A percentile compares a stretch with the other conserved stretches of the same genome.
Conservation (phyloP, 1,284 basidiomycete genomes). For the Puccinia horiana region DNA sequence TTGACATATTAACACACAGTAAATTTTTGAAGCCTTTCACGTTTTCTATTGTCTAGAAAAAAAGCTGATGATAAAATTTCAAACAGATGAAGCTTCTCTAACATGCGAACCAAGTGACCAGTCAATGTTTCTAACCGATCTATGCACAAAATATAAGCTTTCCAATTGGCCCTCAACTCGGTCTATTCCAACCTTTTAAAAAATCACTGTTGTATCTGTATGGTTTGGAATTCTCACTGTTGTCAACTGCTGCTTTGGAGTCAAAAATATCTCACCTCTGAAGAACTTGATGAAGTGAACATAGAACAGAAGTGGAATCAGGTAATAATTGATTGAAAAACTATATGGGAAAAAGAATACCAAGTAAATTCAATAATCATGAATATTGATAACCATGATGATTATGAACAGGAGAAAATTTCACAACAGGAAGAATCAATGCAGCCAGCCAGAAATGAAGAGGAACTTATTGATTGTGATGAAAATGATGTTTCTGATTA, state of each 20-base stretch:
- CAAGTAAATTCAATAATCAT: background rate
- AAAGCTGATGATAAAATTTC: background rate
- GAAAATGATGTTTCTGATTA: too few species aligned
- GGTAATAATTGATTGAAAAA: background rate
- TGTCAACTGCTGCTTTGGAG: background rate
- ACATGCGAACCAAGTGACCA: background rate
- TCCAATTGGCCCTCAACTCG: background rate
- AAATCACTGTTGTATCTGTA: background rate
- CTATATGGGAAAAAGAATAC: background rate
- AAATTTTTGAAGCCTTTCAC: background rate
- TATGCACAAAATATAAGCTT: background rate
- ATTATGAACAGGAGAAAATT: background rate
- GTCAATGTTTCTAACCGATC: background rate
- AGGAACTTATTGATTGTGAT: too few species aligned
- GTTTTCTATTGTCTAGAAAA: background rate
- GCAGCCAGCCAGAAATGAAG: background rate
- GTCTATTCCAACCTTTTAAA: background rate
- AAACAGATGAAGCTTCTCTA: background rate
- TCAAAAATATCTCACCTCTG: background rate
- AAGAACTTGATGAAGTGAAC: background rate
- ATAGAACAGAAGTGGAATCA: background rate
- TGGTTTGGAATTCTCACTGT: conserved; percentile 15
- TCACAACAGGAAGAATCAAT: background rate
- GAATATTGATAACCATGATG: background rate
- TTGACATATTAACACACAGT: background rate